Evolutionary conservation across 2,329 filamentous ascomycete species (phyloP).

Genomic region (Botryosphaeria agaves): DNA sequence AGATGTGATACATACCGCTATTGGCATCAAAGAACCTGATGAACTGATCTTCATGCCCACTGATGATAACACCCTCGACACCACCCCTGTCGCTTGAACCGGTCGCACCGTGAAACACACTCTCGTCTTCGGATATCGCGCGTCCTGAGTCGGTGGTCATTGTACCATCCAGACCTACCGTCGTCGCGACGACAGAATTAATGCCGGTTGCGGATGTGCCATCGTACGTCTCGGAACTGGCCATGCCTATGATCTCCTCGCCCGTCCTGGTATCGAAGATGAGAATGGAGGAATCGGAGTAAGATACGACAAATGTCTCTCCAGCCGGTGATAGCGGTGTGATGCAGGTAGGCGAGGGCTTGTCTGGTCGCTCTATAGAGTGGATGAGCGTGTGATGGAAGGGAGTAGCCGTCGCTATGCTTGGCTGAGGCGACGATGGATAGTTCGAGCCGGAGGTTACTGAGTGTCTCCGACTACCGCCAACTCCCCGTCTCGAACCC

Average conservation of each 20-base stretch:
- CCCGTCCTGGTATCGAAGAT: constrained; percentile 86
- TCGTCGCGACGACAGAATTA: constrained; percentile 81
- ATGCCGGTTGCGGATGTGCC: constrained; percentile 68
- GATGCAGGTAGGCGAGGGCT: constrained; percentile 76
- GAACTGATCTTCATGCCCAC: constrained; percentile 89
- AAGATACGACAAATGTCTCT: constrained; percentile 84
- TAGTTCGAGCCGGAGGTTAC: constrained; percentile 91
- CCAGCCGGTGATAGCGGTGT: constrained; percentile 70
- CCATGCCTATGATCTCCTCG: constrained; percentile 85
- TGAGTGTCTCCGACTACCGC: constrained; percentile 72
- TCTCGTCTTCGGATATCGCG: constrained; percentile 53
- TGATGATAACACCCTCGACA: constrained; percentile 87
- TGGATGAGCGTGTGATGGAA: constrained; percentile 83
- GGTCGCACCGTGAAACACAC: constrained; percentile 62
- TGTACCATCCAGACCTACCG: constrained; percentile 55
- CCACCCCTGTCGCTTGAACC: constrained; percentile 53
- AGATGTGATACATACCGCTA: constrained; percentile 55
- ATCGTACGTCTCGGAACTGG: constrained; percentile 85
- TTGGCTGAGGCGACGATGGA: constrained; percentile 78
- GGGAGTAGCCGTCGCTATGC: constrained; percentile 64
- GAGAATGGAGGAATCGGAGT: constrained; percentile 74
- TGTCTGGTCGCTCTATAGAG: constrained; percentile 54
- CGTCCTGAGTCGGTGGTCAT: constrained; percentile 40
- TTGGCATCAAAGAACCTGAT: constrained; percentile 98
- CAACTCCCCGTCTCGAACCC: constrained; percentile 46